Conservation (phyloP, 805 yeast genomes). For the Danielia oregonensis region DNA sequence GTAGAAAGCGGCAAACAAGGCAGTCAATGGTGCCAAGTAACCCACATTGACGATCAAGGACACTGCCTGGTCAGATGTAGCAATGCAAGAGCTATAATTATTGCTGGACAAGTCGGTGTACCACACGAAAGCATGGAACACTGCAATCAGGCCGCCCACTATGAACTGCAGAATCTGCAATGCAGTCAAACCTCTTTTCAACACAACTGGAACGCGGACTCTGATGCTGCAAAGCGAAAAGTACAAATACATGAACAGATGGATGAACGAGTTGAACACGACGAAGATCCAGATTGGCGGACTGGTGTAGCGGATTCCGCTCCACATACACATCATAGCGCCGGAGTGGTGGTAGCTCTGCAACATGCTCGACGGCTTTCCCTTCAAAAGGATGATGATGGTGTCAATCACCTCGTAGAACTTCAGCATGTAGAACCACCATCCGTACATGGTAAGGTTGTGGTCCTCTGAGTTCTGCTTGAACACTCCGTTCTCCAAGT, state of each 20-base stretch:
- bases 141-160: constrained; percentile 65
- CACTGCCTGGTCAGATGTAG: constrained; percentile 56
- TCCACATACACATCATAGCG: constrained; percentile 80
- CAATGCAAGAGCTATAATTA: constrained; percentile 43
- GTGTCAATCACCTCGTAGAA: constrained; percentile 73
- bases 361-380: constrained; percentile 59
- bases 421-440: constrained; percentile 65
- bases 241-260: constrained; percentile 70
- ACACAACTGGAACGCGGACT: constrained; percentile 51
- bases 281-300: constrained; percentile 82
- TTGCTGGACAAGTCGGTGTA: constrained; percentile 48
- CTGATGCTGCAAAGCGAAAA: constrained; percentile 58
- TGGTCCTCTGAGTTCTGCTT: constrained; percentile 15
- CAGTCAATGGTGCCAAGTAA: constrained; percentile 65
- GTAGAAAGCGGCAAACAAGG: constrained; percentile 62
- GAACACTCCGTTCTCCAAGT: constrained; percentile 58
- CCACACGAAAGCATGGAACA: constrained; percentile 57
- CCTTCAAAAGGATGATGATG: constrained; percentile 61
- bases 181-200: constrained; percentile 59
- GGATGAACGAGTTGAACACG: constrained; percentile 75
- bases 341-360: constrained; percentile 79
- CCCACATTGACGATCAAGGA: constrained; percentile 60
- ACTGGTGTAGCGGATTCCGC: constrained; percentile 63
- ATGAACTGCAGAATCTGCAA: constrained; percentile 69
- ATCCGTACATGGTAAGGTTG: constrained; percentile 55